Conservation (phyloP, 2,329 filamentous ascomycete genomes). For the Epicoccum sorghinum region DNA sequence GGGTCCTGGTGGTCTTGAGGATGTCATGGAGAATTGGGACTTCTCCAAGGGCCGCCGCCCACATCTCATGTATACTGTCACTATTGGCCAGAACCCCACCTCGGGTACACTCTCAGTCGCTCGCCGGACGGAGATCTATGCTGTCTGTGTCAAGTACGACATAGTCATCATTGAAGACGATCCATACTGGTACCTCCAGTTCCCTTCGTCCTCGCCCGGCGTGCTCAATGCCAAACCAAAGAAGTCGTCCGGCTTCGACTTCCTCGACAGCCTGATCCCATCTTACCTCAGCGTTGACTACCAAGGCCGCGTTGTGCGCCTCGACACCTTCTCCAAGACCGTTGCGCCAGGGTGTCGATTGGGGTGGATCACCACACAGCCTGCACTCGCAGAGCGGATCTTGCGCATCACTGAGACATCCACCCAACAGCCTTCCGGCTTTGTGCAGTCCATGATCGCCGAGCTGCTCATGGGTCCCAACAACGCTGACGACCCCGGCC, state of each 20-base stretch:
- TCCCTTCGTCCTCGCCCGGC: slow-evolving; percentile 67
- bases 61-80: slow-evolving; percentile 88
- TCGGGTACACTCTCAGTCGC: slow-evolving; percentile 74
- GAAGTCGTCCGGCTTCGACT: slow-evolving; percentile 70
- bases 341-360: slow-evolving; percentile 87
- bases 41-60: slow-evolving; percentile 73
- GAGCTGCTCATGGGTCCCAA: slow-evolving; percentile 77
- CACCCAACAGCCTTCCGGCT: slow-evolving; percentile 86
- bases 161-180: slow-evolving; percentile 93
- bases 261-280: slow-evolving; percentile 81
- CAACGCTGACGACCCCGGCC: slow-evolving; percentile 55
- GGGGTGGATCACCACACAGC: slow-evolving; percentile 89
- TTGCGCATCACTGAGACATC: slow-evolving; percentile 75
- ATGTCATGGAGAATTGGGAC: slow-evolving; percentile 86
- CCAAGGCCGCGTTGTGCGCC: slow-evolving; percentile 84
- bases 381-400: slow-evolving; percentile 75
- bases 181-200: slow-evolving; percentile 95
- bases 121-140: slow-evolving; percentile 79
- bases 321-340: slow-evolving; percentile 95
- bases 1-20: slow-evolving; percentile 74
- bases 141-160: slow-evolving; percentile 80
- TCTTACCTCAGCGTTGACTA: slow-evolving; percentile 82
- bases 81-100: slow-evolving; percentile 90
- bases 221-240: slow-evolving; percentile 45
- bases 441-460: slow-evolving; percentile 83